Evolutionary conservation across 495 filamentous ascomycete species (phyloP).

Genomic region (Penicillium atrosanguineum): DNA sequence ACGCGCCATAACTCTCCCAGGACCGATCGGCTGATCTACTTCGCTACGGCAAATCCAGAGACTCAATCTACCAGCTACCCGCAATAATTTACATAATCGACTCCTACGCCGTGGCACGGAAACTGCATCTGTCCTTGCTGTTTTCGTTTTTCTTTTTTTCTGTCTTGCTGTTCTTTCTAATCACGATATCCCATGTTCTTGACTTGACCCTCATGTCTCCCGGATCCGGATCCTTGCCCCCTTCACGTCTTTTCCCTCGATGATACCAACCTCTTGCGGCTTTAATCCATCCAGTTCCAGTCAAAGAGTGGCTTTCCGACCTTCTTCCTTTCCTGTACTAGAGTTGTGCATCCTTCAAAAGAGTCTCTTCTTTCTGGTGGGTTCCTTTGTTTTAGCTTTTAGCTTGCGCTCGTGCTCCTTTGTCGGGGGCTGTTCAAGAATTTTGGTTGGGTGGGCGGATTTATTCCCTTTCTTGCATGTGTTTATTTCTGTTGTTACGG

Average conservation of each 20-base stretch:
- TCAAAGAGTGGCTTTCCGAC: constrained; percentile 38
- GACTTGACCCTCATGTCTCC: constrained; percentile 31
- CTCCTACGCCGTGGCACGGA: constrained; percentile 22
- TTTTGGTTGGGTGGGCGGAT: constrained; percentile 8
- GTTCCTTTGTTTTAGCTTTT: neutral
- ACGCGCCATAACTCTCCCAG: constrained; percentile 3
- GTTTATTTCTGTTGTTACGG: neutral
- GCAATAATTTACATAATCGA: constrained; percentile 34
- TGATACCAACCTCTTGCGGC: constrained; percentile 45
- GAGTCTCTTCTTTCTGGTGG: neutral
- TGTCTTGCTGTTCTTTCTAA: constrained; percentile 22
- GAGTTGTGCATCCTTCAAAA: constrained; percentile 22
- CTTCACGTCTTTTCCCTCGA: constrained; percentile 36
- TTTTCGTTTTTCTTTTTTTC: neutral
- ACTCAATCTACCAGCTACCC: constrained; percentile 43
- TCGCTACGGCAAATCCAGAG: constrained; percentile 37
- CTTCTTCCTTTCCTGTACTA: constrained; percentile 30
- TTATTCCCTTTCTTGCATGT: constrained; percentile 8
- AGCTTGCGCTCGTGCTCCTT: neutral
- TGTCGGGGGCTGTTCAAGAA: constrained; percentile 1
- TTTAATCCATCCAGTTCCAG: constrained; percentile 34
- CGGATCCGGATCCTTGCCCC: constrained; percentile 27
- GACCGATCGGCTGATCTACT: constrained; percentile 26
- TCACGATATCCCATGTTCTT: constrained; percentile 39
- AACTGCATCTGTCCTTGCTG: constrained; percentile 17